Evolutionary conservation across 2,329 filamentous ascomycete species (phyloP).

Genomic region (Phyllosticta citribraziliensis): DNA sequence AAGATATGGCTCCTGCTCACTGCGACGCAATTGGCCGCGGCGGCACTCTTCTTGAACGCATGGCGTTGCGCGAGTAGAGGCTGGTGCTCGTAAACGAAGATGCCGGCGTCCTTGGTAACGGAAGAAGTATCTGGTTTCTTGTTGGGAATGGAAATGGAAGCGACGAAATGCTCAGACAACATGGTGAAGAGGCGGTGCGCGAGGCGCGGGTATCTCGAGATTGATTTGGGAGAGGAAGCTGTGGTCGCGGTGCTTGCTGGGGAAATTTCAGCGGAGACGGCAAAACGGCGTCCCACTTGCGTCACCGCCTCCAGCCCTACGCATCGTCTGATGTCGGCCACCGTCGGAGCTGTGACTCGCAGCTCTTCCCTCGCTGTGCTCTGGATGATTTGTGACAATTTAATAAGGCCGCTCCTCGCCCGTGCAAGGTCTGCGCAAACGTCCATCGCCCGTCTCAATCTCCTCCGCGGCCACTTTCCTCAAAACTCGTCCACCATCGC

Average conservation of each 20-base stretch:
- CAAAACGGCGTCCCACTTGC: neutral
- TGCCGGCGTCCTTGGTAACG: conserved; percentile 65
- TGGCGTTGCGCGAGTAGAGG: conserved; percentile 65
- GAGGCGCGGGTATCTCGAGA: conserved; percentile 1
- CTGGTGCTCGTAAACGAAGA: conserved; percentile 75
- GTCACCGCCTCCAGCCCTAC: conserved; percentile 5
- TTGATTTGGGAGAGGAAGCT: neutral
- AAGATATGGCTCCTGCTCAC: conserved; percentile 78
- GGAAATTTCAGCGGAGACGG: conserved; percentile 7
- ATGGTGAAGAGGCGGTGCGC: conserved; percentile 20
- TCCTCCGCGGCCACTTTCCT: neutral
- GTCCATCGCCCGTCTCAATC: neutral
- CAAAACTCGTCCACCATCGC: neutral
- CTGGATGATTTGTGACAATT: neutral
- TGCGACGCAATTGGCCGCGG: conserved; percentile 68
- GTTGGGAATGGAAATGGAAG: conserved; percentile 36
- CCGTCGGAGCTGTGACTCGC: conserved; percentile 4
- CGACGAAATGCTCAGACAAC: conserved; percentile 42
- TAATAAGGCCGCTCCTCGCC: neutral
- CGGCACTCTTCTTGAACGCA: conserved; percentile 85
- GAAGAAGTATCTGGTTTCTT: conserved; percentile 37
- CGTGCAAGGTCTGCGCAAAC: neutral
- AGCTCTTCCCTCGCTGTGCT: neutral
- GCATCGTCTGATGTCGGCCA: conserved; percentile 4
- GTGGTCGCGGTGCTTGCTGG: neutral